Base-by-base conservation (phyloP, 352 stramenopile genomes). In the Phytopythium boreale region DNA sequence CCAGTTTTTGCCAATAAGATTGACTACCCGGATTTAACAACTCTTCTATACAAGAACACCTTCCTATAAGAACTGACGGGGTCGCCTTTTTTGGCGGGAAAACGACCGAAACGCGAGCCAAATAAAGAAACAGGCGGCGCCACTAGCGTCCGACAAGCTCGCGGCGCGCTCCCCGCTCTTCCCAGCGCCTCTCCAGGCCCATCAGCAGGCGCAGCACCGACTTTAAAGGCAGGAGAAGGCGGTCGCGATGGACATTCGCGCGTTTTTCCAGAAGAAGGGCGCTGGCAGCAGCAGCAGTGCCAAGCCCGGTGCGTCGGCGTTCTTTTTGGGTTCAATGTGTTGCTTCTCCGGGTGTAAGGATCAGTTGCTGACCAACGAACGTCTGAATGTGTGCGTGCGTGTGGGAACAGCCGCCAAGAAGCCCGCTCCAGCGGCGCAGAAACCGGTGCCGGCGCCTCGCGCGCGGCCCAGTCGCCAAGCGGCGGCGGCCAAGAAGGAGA, bases 171-270 rank as follows among this genome's bases (percentile, higher is more conserved):
- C 17, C 6, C 9, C 51, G 27, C 17, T 22, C 26, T 11, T 15
- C 51, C 51, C 17, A 17, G 19, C 9, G 26, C 51, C 29, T 26
- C 19, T 14, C 9, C 24, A 17, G 22, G 22, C 22, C 47, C 22
- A 0, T 0, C 47, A 20, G 9, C 24, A 53, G 47, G n/a, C 9
- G 22, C 24, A 31, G 11, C 47, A 34, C 1, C 10, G 5, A 20
- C 22, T 9, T 7, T 24, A 2, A 20, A 34, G n/a, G 14, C 24
- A 5, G 24, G 1, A 6, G 15, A 6, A 59, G 20, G 52, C 27
- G 31, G 17, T 44, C 20, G 52, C 31, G 55, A 90, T 96, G 87
- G 87, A 96, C 72, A 96, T 96, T 64, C 85, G 87, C 57, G 84
- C 82, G 62, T 96, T 96, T 63, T 96, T 96, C 69, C 59, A 78